phyloP scores from a whole-genome alignment of 2,329 filamentous ascomycete genomes.

The Akanthomyces dipterigenus region DNA sequence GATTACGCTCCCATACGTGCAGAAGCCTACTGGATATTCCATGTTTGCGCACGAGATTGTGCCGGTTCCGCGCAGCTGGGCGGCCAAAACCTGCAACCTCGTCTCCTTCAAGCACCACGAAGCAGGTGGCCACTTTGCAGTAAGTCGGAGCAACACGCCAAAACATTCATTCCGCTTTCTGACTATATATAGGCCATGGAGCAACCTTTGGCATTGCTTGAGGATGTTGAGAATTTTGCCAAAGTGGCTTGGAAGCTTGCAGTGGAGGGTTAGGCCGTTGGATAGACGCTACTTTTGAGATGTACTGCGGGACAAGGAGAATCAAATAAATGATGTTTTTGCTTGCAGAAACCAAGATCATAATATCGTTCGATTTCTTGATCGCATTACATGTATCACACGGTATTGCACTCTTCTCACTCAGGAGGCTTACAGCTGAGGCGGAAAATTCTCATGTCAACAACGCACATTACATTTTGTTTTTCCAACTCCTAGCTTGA shows the following conservation, averaged over 20 bases:
- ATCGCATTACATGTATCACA: too few species aligned
- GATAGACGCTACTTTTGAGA: too few species aligned
- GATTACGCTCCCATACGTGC: slow-evolving; percentile 14
- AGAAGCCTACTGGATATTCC: slow-evolving; percentile 41
- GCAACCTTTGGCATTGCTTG: slow-evolving; percentile 30
- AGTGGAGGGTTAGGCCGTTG: not conserved
- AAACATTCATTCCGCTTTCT: not conserved
- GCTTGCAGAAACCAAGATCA: too few species aligned
- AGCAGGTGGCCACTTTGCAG: slow-evolving; percentile 15
- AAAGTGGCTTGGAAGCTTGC: slow-evolving; percentile 7
- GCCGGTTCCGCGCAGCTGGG: slow-evolving; percentile 30
- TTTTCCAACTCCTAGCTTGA: too few species aligned
- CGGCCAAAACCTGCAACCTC: slow-evolving; percentile 28
- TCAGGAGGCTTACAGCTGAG: too few species aligned
- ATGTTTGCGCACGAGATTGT: slow-evolving; percentile 36
- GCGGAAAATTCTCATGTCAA: too few species aligned
- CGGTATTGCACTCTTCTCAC: too few species aligned
- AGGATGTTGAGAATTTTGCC: slow-evolving; percentile 38
- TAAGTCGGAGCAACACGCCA: not conserved
- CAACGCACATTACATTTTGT: too few species aligned
- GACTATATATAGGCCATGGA: slow-evolving; percentile 27
- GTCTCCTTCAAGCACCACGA: slow-evolving; percentile 25
- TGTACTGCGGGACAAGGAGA: too few species aligned
- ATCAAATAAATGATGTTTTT: too few species aligned
- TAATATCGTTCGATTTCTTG: too few species aligned